phyloP scores from a whole-genome alignment of 257 asterid genomes.

The Linderniella brevidens region DNA sequence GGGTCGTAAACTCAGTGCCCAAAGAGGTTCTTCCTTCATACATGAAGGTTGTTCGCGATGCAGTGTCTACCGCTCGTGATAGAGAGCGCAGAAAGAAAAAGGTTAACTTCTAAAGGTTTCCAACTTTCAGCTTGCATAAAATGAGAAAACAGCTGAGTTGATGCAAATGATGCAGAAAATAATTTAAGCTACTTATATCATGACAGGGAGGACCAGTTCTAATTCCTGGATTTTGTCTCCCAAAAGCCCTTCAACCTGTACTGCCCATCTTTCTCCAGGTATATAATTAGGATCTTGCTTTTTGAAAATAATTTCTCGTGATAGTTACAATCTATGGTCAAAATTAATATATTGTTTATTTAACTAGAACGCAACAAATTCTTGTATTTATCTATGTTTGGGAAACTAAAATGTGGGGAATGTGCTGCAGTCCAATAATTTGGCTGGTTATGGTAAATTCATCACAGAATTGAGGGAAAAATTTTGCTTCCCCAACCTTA shows the following conservation, averaged over 20 bases:
- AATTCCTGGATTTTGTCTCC: conserved; percentile 92
- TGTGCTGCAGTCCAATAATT: no score
- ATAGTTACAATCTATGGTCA: no score
- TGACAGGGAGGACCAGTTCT: conserved; percentile 83
- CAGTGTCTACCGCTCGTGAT: conserved; percentile 90
- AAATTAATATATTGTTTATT: no score
- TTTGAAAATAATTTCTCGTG: no score
- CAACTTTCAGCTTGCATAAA: conserved; percentile 8
- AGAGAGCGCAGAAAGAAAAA: conserved; percentile 90
- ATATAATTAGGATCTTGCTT: conserved; percentile 5
- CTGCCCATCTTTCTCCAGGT: conserved; percentile 91
- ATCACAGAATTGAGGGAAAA: no score
- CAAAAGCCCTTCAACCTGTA: conserved; percentile 93
- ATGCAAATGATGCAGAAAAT: not conserved
- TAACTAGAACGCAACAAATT: no score
- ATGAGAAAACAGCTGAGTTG: conserved; percentile 7
- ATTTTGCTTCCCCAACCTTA: no score
- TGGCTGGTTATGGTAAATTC: no score
- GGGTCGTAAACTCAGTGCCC: conserved; percentile 72
- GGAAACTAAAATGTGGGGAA: no score
- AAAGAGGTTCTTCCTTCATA: conserved; percentile 86
- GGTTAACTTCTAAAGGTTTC: conserved; percentile 15
- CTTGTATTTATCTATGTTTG: no score
- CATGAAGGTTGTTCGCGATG: conserved; percentile 92
- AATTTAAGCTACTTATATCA: not conserved